Base-by-base conservation (phyloP, 345 rosid genomes). In the Microthlaspi erraticum region DNA sequence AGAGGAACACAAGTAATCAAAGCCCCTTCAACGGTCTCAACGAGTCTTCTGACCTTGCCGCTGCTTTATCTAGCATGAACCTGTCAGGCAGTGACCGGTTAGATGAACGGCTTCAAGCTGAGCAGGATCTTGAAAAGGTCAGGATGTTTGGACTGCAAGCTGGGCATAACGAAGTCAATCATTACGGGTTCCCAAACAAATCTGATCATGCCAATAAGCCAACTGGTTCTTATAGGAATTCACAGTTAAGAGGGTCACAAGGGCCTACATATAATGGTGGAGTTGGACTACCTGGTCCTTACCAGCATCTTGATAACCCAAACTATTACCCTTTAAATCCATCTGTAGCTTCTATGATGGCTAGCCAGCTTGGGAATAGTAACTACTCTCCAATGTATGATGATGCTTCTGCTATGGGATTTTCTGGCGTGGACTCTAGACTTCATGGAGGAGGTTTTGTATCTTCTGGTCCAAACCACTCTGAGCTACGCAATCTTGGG, bases 41-140 rank as follows among this genome's bases (percentile, higher is more conserved):
- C 44, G 92, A 88, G 58, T 51, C 97, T 77, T 61, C 78, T n/a
- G 93, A 88, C 59, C 70, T 93, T 14, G 88, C 67, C 1, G 75
- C 80, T 72, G 89, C 86, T 48, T 78, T 93, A 12, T 88, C 96
- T 48, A 86, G 89, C 60, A 73, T 93, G 84, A 85, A 78, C 73
- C 79, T 93, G 66, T 78, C 87, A 51, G 65, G 73, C 53, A 82
- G 70, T 70, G 87, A 83, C 23, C 74, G 74, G 51, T 23, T 79
- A 17, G 82, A 81, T 50, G 86, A 78, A 61, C 80, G 82, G 37
- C 78, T 62, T 55, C 88, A 81, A 48, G 60, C 69, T 63, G 87
- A 77, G 54, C 84, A 73, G 17, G 83, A 84, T 60, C 72, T 73
- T 2, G 84, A 86, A 26, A 81, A 75, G 32, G 83, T 81, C 74